A percentile compares a stretch with the other conserved stretches of the same genome.
Conservation (phyloP, 495 filamentous ascomycete genomes). For the Terfezia claveryi region DNA sequence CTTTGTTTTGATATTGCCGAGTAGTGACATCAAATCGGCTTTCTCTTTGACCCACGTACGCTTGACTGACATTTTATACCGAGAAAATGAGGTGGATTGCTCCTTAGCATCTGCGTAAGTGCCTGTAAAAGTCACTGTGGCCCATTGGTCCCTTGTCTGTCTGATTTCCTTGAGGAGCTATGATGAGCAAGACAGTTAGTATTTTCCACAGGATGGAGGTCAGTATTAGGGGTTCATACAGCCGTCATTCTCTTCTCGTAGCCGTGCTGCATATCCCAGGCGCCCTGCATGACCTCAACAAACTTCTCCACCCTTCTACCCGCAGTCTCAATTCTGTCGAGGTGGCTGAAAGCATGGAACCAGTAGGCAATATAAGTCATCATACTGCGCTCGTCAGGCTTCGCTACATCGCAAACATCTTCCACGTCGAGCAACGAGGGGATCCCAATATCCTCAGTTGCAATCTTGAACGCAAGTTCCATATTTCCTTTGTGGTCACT, state of each 20-base stretch:
- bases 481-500: conserved; percentile 89
- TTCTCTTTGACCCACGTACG: conserved; percentile 93
- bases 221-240: neutral
- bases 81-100: conserved; percentile 56
- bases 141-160: conserved; percentile 51
- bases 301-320: conserved; percentile 95
- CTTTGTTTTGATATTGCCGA: conserved; percentile 99
- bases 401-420: conserved; percentile 90
- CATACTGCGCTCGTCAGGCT: conserved; percentile 82
- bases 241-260: conserved; percentile 75
- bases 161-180: conserved; percentile 49
- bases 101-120: conserved; percentile 85
- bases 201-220: neutral
- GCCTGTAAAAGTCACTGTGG: conserved; percentile 59
- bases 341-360: conserved; percentile 97
- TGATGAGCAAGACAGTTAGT: neutral
- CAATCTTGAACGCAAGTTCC: conserved; percentile 91
- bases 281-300: conserved; percentile 95
- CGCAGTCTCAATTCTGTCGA: conserved; percentile 94
- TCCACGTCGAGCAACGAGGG: conserved; percentile 90
- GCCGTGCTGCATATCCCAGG: conserved; percentile 95
- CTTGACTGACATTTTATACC: conserved; percentile 74
- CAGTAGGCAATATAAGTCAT: conserved; percentile 99
- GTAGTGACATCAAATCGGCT: conserved; percentile 70
- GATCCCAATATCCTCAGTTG: conserved; percentile 88